Conservation (phyloP, 345 rosid species). For the Luvunga scandens region DNA sequence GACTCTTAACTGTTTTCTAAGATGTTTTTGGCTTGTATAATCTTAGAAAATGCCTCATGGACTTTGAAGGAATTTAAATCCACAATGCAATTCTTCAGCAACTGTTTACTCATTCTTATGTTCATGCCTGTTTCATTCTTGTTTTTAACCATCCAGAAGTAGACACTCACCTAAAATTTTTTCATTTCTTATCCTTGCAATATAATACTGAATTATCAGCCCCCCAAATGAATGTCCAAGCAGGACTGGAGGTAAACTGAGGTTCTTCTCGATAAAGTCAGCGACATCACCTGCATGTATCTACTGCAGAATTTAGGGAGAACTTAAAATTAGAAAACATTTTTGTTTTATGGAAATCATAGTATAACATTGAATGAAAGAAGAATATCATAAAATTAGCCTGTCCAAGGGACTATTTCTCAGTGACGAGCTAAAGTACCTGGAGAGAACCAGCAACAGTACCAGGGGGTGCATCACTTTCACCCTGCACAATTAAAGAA, state of each 20-base stretch:
- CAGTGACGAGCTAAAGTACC: conserved; percentile 38
- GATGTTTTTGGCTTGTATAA: neutral
- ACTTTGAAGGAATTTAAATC: neutral
- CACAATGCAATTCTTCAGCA: neutral
- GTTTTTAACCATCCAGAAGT: conserved; percentile 7
- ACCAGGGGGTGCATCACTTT: conserved; percentile 69
- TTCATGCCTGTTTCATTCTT: neutral
- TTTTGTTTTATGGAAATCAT: neutral
- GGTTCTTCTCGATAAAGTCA: conserved; percentile 56
- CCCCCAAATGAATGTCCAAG: conserved; percentile 96
- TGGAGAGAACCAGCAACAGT: conserved; percentile 73
- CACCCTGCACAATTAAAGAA: conserved; percentile 55
- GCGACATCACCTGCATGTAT: conserved; percentile 88
- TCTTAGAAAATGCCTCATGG: neutral
- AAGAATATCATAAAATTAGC: neutral
- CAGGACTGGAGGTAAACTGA: conserved; percentile 59
- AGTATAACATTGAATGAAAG: neutral
- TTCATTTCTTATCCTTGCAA: conserved; percentile 49
- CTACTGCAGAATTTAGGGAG: conserved; percentile 51
- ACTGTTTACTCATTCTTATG: neutral
- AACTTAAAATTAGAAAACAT: conserved; percentile 12
- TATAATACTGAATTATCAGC: conserved; percentile 71
- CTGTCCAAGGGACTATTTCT: neutral
- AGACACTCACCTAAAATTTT: conserved; percentile 33
- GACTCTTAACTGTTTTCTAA: neutral